Evolutionary conservation across 495 filamentous ascomycete genomes (phyloP), one percentile per base, ranked within the genome.

Genomic region (Annulohypoxylon moriforme): DNA sequence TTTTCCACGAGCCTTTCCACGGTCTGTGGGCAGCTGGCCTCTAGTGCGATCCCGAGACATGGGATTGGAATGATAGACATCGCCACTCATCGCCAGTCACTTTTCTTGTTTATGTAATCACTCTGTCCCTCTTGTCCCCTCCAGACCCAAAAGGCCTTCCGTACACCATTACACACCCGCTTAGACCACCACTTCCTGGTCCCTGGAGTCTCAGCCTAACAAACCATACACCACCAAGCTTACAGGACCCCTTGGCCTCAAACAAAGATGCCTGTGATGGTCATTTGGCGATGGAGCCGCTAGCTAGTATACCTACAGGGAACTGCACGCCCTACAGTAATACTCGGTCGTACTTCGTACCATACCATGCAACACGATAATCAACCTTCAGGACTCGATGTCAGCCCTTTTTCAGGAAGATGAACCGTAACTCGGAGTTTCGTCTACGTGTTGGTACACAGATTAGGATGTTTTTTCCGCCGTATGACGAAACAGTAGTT

Each of bases 31-130:
- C 24, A 27, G 36, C 16, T 60, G 18, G 22, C 42, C 50, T 53
- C 40, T 74, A 74, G 72, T 66, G 64, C 68, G 63, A 74, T 71
- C 68, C 72, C 72, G 68, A 74, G 72, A 74, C 72, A 61, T 69
- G 61, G 71, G 31, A 64, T 66, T 60, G 71, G 71, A 40, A 73
- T 73, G 40, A 44, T 44, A 20, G 25, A 34, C 65, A 58, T 73
- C 53, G 22, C 64, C 50, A 36, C 11, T 29, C 65, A 58, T 73
- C 53, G 22, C 64, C 50, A 36, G 24, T 29, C 50, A 20, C 20
- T 55, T 38, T 46, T 52, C 44, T 62, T 40, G 58, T 34, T 47
- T 63, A 68, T 14, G 38, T 57, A 57, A 61, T 60, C 52, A n/a
- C 24, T 20, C 50, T 55, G 29, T 22, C 3, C 24, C 20, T 36